Conservation (phyloP, 257 asterid species). For the Ligustrum vulgare region DNA sequence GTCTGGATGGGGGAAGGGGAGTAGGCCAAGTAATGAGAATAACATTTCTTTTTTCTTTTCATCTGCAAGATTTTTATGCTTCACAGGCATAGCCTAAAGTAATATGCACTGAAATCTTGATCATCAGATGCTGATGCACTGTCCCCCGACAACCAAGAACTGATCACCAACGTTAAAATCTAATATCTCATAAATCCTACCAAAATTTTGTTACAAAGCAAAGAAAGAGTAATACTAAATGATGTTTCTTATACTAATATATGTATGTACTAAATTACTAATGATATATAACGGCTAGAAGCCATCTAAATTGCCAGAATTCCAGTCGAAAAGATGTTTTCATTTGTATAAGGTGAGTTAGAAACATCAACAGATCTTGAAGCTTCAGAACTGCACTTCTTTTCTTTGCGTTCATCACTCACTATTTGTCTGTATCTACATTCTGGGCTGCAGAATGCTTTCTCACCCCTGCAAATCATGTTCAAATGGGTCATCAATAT, state of each 20-base stretch:
- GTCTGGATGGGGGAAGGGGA: too few relatives aligned
- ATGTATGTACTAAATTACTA: too few relatives aligned
- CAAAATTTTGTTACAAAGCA: not conserved
- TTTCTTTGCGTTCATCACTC: constrained; percentile 63
- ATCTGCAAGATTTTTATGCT: not conserved
- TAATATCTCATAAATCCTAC: not conserved
- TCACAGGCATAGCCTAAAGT: not conserved
- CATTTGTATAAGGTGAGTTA: not conserved
- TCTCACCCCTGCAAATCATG: constrained; percentile 68
- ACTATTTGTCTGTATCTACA: constrained; percentile 67
- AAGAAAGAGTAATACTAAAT: too few relatives aligned
- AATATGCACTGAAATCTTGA: too few relatives aligned
- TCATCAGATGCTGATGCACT: not conserved
- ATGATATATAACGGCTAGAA: too few relatives aligned
- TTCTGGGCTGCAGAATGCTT: constrained; percentile 79
- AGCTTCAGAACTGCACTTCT: constrained; percentile 39
- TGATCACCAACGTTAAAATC: not conserved
- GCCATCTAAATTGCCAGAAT: not conserved
- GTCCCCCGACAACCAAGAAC: not conserved
- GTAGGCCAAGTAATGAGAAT: too few relatives aligned
- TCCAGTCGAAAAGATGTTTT: not conserved
- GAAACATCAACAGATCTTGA: constrained; percentile 38
- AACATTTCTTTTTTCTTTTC: not conserved
- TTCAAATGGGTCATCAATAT: not conserved
- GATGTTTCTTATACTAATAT: too few relatives aligned